phyloP scores from a whole-genome alignment of 2,329 filamentous ascomycete species.

The Lasiodiplodia sp. region DNA sequence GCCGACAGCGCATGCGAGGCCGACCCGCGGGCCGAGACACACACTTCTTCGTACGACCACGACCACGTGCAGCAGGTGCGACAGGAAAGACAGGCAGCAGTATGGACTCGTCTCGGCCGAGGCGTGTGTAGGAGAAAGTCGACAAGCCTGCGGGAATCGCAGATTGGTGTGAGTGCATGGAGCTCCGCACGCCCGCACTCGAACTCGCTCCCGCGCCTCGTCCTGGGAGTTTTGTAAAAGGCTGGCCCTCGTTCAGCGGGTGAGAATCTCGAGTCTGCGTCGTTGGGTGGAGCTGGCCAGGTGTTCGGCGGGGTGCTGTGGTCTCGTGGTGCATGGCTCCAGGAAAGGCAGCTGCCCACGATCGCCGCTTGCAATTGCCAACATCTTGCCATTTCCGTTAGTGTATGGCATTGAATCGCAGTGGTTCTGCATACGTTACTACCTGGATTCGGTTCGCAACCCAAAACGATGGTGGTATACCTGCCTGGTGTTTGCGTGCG shows the following conservation, averaged over 20 bases:
- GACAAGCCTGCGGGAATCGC: neutral
- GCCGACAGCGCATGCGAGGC: neutral
- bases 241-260: neutral
- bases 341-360: neutral
- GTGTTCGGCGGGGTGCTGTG: neutral
- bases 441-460: too few relatives aligned
- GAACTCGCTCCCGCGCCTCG: neutral
- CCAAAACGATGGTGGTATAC: too few relatives aligned
- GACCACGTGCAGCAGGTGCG: neutral
- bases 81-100: neutral
- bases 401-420: too few relatives aligned
- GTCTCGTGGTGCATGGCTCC: neutral
- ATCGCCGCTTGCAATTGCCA: neutral
- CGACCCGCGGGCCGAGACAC: neutral
- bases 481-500: too few relatives aligned
- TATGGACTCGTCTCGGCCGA: neutral
- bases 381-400: too few relatives aligned
- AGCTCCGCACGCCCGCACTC: neutral
- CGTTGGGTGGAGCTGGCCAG: neutral
- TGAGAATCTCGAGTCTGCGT: neutral
- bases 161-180: neutral
- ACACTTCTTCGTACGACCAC: neutral
- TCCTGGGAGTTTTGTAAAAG: neutral
- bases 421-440: too few relatives aligned
- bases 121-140: neutral